Evolutionary conservation across 2,329 filamentous ascomycete species (phyloP), one percentile per base, ranked within the genome.

Genomic region (Neofusicoccum cordaticola): DNA sequence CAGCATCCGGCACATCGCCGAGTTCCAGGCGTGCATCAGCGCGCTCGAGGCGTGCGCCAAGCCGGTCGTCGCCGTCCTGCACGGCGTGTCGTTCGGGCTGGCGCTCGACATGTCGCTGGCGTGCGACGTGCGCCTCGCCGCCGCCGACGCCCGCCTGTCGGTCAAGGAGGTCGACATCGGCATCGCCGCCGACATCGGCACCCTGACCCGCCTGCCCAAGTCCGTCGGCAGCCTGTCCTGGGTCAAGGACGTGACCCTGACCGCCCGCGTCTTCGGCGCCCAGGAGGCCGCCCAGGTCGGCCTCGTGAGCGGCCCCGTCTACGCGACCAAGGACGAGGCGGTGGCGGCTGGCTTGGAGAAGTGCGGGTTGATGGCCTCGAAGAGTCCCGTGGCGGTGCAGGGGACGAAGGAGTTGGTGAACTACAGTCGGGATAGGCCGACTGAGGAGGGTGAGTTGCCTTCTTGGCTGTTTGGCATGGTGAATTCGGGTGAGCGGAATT

Each of bases 401-500:
- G 89, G 91, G 5, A 96, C 93, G 8, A 97, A 97, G 81, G 90
- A 95, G 79, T 78, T 96, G 67, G 74, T 97, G 73, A 93, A 95
- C 77, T 92, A 89, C 73, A 90, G 89, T 39, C 84, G 91, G 71
- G 93, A 96, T 76, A 87, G 93, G 75, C 83, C 84, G 2, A 86
- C 96, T 34, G 86, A 85, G 51, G 92, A 96, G 70, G 92, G 61
- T 63, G 39, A 56, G 61, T 45, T 41, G 9, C 31, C 4, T 4
- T 51, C 52, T 42, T 35, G 35, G 35, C 3, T 52, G 4, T 51
- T 11, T 2, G 9, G 9, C 1, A 12, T 7, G 9, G 2, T 39
- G 37, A 9, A 39, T 11, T 11, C 4, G 27, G 27, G 0, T 39
- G 9, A 39, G 37, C 37, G 37, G 3, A 11, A 4, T 42, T 56